Evolutionary conservation across 495 filamentous ascomycete species (phyloP).

Genomic region (Penicillium pulvis): DNA sequence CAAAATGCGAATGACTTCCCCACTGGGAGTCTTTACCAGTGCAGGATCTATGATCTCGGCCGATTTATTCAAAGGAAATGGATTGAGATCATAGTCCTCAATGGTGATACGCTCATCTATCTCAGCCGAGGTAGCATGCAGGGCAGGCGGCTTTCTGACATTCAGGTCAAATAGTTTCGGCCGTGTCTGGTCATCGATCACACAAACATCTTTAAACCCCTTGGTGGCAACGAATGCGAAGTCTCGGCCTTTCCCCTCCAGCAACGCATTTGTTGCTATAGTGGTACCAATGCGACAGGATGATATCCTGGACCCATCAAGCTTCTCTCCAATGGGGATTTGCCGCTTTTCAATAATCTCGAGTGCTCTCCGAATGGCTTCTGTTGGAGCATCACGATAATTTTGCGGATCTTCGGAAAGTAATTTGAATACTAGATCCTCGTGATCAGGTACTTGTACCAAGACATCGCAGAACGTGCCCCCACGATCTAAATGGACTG

Average conservation of each 20-base stretch:
- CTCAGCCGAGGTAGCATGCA: background rate
- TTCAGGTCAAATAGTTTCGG: constrained; percentile 23
- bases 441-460: constrained; percentile 21
- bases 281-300: constrained; percentile 26
- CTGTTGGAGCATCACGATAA: constrained; percentile 76
- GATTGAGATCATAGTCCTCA: constrained; percentile 8
- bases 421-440: constrained; percentile 68
- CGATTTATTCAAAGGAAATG: background rate
- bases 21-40: background rate
- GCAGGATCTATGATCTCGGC: constrained; percentile 2
- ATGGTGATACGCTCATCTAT: constrained; percentile 5
- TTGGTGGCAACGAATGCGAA: constrained; percentile 18
- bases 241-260: constrained; percentile 23
- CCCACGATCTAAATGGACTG: constrained; percentile 20
- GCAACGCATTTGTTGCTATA: constrained; percentile 24
- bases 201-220: constrained; percentile 21
- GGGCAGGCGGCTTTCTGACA: constrained; percentile 11
- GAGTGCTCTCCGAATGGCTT: constrained; percentile 77
- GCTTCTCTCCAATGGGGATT: constrained; percentile 12
- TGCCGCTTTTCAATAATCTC: constrained; percentile 61
- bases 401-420: constrained; percentile 77
- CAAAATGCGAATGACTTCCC: background rate
- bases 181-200: constrained; percentile 23
- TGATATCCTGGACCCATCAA: constrained; percentile 19
- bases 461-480: constrained; percentile 32